Conservation (phyloP, 176 grass and related monocot genomes). For the Phoenix roebelenii region DNA sequence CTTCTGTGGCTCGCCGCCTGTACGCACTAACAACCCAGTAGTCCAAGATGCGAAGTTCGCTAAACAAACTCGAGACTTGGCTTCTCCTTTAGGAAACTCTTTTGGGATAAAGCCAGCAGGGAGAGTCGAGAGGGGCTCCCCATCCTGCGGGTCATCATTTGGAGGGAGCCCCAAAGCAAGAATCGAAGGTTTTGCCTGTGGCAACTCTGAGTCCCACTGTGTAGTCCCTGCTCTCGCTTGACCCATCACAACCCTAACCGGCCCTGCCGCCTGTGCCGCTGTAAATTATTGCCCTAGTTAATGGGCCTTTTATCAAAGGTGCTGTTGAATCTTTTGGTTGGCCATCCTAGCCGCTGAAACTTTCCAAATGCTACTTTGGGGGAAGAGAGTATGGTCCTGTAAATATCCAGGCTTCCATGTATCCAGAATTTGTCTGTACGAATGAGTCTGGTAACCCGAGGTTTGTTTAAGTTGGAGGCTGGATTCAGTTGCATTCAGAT, state of each 20-base stretch:
- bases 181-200: conserved; percentile 75
- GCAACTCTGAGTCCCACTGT: conserved; percentile 47
- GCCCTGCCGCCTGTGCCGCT: conserved; percentile 24
- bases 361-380: conserved; percentile 21
- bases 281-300: conserved; percentile 23
- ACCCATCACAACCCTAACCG: conserved; percentile 14
- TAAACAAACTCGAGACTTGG: conserved; percentile 39
- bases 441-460: background rate
- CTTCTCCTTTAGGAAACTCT: conserved; percentile 49
- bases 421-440: conserved; percentile 5
- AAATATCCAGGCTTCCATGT: conserved; percentile 45
- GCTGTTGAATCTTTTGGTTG: conserved; percentile 4
- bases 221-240: conserved; percentile 55
- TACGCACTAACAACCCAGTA: conserved; percentile 76
- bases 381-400: conserved; percentile 35
- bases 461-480: background rate
- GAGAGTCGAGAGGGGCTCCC: conserved; percentile 54
- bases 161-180: conserved; percentile 66
- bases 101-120: conserved; percentile 33
- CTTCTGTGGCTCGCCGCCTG: conserved; percentile 83
- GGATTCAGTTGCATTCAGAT: background rate
- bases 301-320: conserved; percentile 17
- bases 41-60: conserved; percentile 64
- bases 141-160: conserved; percentile 44
- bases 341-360: conserved; percentile 47